Conservation (phyloP, 345 rosid species). For the Citrus glauca region DNA sequence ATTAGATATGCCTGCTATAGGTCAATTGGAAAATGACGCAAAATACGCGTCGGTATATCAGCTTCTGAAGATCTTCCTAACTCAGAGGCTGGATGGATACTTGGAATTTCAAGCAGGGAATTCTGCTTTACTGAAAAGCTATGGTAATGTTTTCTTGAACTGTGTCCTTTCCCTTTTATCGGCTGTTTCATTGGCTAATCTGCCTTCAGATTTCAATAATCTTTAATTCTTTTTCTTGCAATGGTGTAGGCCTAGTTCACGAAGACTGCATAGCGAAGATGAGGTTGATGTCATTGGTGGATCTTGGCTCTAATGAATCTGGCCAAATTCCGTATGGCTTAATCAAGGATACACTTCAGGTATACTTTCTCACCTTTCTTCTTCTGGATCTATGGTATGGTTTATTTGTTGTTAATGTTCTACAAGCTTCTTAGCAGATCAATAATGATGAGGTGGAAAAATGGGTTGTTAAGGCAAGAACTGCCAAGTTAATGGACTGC, state of each 20-base stretch:
- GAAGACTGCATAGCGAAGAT: slow-evolving; percentile 86
- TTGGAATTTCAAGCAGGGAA: slow-evolving; percentile 72
- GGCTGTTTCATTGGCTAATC: neutral
- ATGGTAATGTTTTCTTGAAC: slow-evolving; percentile 41
- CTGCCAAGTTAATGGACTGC: slow-evolving; percentile 71
- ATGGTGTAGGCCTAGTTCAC: slow-evolving; percentile 64
- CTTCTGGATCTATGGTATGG: neutral
- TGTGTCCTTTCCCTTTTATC: neutral
- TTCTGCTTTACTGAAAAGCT: slow-evolving; percentile 59
- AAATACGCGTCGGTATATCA: slow-evolving; percentile 66
- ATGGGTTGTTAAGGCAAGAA: slow-evolving; percentile 89
- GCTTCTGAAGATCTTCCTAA: slow-evolving; percentile 79
- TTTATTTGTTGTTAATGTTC: neutral
- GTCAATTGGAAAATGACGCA: slow-evolving; percentile 78
- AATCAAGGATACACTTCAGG: slow-evolving; percentile 71
- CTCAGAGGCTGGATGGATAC: slow-evolving; percentile 76
- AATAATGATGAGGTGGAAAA: slow-evolving; percentile 75
- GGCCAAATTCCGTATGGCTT: slow-evolving; percentile 66
- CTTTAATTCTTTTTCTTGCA: neutral
- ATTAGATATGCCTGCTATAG: slow-evolving; percentile 83
- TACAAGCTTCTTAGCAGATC: slow-evolving; percentile 39
- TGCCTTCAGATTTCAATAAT: neutral
- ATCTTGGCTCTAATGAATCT: slow-evolving; percentile 65
- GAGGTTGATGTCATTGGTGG: slow-evolving; percentile 81
- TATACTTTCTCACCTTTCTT: slow-evolving; percentile 20